Percentiles rank a stretch among this genome's conserved stretches.
These are phyloP conservation scores for Alternaria hordeiaustralica DNA, from an alignment of 2,329 filamentous ascomycete genomes.

Conservation along the genomic window DNA sequence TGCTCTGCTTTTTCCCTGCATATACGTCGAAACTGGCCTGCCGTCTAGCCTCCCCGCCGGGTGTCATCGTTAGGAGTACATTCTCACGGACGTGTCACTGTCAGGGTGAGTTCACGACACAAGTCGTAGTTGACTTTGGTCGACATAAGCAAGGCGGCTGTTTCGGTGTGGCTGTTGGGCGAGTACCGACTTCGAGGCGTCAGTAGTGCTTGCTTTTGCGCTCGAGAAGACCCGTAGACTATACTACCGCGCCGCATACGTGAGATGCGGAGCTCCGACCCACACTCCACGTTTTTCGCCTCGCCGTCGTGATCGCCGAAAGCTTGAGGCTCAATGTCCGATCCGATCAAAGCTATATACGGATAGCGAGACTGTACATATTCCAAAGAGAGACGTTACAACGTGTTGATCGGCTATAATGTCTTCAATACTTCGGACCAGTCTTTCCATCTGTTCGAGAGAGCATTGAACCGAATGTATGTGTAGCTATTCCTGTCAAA, in stretches of 20 bases:
- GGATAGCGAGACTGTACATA: not conserved
- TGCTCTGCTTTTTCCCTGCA: not conserved
- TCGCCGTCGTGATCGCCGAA: not conserved
- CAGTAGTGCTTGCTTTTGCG: not conserved
- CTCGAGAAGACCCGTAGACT: not conserved
- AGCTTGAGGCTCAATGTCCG: not conserved
- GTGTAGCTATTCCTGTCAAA: not conserved
- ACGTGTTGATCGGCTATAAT: not conserved
- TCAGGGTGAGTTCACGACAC: not conserved
- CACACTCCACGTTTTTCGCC: not conserved
- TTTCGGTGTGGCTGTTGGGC: slow-evolving; percentile 2
- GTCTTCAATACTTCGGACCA: not conserved
- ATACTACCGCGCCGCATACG: not conserved
- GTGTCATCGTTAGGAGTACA: not conserved
- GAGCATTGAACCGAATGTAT: not conserved
- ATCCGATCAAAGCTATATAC: not conserved
- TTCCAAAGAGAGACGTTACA: not conserved
- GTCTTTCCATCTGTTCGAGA: not conserved
- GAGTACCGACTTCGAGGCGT: not conserved
- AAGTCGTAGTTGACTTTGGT: not conserved
- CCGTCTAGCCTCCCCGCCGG: not conserved
- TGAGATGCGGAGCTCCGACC: not conserved
- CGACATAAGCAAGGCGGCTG: not conserved
- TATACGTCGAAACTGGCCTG: not conserved
- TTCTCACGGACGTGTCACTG: not conserved